These are phyloP conservation scores for Lasiosphaeria ovina DNA, from an alignment of 495 filamentous ascomycete species.

Conservation along the genomic window DNA sequence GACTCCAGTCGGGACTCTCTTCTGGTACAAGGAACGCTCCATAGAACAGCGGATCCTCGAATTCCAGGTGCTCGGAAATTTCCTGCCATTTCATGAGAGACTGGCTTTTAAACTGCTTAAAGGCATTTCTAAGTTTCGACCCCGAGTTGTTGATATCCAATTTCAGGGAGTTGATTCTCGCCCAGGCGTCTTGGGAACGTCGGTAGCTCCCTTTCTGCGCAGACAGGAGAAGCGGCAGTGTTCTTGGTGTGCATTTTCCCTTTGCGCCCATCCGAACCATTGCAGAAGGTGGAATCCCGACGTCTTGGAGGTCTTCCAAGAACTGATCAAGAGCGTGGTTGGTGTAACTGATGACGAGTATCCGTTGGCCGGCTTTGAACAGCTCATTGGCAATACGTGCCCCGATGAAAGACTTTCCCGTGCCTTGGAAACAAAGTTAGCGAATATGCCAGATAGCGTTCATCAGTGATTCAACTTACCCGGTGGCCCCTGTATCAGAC, in stretches of 20 bases:
- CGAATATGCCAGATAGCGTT: not conserved
- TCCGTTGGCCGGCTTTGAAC: conserved; percentile 47
- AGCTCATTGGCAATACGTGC: conserved; percentile 62
- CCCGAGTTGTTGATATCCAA: conserved; percentile 22
- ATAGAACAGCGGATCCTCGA: conserved; percentile 55
- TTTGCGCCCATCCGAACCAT: conserved; percentile 67
- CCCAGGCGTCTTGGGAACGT: conserved; percentile 33
- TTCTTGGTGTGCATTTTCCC: conserved; percentile 53
- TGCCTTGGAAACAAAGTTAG: conserved; percentile 50
- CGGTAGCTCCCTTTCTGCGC: conserved; percentile 40
- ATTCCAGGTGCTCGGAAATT: conserved; percentile 64
- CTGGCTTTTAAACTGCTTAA: conserved; percentile 10
- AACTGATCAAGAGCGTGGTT: conserved; percentile 82
- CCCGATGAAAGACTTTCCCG: conserved; percentile 78
- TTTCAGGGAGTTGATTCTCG: conserved; percentile 41
- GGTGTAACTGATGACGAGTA: conserved; percentile 61
- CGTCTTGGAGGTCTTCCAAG: conserved; percentile 62
- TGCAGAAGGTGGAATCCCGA: conserved; percentile 50
- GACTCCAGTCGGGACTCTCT: conserved; percentile 40
- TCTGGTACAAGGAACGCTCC: conserved; percentile 55
- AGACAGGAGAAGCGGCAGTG: conserved; percentile 44
- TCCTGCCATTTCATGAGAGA: conserved; percentile 21
- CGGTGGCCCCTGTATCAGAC: conserved; percentile 74
- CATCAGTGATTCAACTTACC: conserved; percentile 42
- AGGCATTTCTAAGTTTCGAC: conserved; percentile 13